phyloP scores from a whole-genome alignment of 2,329 filamentous ascomycete species.

The Aspergillus persii region DNA sequence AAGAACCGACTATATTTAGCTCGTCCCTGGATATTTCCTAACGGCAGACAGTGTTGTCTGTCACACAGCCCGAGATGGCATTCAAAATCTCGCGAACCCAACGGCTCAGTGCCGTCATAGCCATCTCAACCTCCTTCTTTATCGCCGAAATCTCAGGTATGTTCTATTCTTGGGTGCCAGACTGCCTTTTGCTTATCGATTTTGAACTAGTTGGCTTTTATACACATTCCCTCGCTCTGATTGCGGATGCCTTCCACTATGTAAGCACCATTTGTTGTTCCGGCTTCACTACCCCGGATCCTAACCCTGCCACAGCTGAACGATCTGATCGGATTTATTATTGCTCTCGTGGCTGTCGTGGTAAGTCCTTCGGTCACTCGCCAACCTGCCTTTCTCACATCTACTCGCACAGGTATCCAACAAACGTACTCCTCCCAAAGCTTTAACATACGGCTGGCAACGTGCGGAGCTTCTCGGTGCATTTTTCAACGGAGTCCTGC shows the following conservation, averaged over 20 bases:
- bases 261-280: constrained; percentile 41
- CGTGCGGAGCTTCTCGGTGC: constrained; percentile 68
- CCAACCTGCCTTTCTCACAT: neutral
- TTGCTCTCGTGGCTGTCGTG: constrained; percentile 62
- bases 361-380: constrained; percentile 34
- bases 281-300: too few relatives aligned
- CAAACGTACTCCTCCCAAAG: constrained; percentile 44
- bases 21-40: too few relatives aligned
- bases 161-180: too few relatives aligned
- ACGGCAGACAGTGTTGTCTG: too few relatives aligned
- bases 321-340: constrained; percentile 66
- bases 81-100: constrained; percentile 6
- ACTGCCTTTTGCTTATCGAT: neutral
- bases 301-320: constrained; percentile 52
- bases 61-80: neutral
- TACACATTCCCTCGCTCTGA: constrained; percentile 65
- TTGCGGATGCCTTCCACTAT: constrained; percentile 76
- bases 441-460: constrained; percentile 71
- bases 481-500: constrained; percentile 79
- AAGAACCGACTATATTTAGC: too few relatives aligned
- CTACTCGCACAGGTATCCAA: neutral
- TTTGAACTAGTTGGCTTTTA: constrained; percentile 58
- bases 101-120: constrained; percentile 15
- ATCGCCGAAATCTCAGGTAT: constrained; percentile 18
- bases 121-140: constrained; percentile 19